Evolutionary conservation across 2,329 filamentous ascomycete genomes (phyloP).

Genomic region (Cercospora sp.): DNA sequence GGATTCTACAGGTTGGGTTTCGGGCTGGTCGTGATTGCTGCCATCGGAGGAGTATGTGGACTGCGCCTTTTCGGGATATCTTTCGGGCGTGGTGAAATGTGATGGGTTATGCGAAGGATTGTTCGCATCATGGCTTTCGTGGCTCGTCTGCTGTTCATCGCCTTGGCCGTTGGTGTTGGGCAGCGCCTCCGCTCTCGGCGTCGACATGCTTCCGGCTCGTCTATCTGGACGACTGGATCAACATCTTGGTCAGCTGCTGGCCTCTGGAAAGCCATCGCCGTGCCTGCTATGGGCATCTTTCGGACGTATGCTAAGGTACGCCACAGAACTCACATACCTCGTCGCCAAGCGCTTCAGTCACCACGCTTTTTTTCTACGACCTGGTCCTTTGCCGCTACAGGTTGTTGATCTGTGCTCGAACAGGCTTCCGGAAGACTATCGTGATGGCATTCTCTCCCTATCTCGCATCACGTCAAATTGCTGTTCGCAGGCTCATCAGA

Average conservation of each 20-base stretch:
- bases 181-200: not conserved
- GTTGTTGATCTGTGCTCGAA: not conserved
- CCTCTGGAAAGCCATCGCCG: not conserved
- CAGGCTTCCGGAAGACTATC: not conserved
- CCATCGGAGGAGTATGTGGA: not conserved
- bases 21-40: not conserved
- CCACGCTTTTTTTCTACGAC: not conserved
- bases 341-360: not conserved
- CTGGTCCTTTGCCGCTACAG: not conserved
- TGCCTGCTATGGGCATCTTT: not conserved
- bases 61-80: not conserved
- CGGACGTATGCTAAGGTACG: not conserved
- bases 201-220: not conserved
- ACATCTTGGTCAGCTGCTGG: not conserved
- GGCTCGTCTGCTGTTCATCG: not conserved
- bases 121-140: not conserved
- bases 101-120: not conserved
- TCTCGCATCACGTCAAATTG: not conserved
- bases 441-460: not conserved
- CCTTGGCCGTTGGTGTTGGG: not conserved
- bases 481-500: not conserved
- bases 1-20: not conserved
- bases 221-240: not conserved
- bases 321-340: not conserved
- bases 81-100: not conserved